Conservation (phyloP, 2,329 filamentous ascomycete genomes). For the Fusarium keratoplasticum region DNA sequence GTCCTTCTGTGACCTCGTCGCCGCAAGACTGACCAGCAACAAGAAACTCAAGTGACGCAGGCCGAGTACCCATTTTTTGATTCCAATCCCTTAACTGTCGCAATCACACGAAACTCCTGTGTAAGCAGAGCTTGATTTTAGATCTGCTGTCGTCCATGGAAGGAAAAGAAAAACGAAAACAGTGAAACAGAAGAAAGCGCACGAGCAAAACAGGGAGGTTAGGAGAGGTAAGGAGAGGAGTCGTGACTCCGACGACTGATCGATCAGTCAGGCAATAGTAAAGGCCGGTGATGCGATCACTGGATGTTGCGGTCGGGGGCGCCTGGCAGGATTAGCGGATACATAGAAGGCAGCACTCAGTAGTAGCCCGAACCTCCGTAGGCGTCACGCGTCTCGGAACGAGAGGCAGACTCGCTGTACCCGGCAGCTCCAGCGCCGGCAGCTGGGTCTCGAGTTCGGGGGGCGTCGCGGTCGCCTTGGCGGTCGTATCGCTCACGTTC, state of each 20-base stretch:
- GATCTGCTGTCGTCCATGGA: constrained; percentile 46
- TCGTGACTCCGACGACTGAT: constrained; percentile 34
- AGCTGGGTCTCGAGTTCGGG: constrained; percentile 55
- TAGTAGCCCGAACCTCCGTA: constrained; percentile 55
- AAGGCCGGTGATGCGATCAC: constrained; percentile 28
- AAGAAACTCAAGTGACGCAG: constrained; percentile 50
- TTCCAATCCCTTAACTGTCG: constrained; percentile 52
- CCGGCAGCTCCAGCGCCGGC: constrained; percentile 50
- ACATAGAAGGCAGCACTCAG: constrained; percentile 29
- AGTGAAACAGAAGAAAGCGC: constrained; percentile 44
- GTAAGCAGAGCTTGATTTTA: constrained; percentile 48
- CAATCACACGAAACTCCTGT: constrained; percentile 53
- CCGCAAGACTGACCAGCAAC: constrained; percentile 52
- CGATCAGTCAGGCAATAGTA: constrained; percentile 28
- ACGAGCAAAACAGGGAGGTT: constrained; percentile 41
- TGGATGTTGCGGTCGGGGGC: constrained; percentile 46
- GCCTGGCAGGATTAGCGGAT: constrained; percentile 48
- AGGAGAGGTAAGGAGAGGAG: constrained; percentile 45
- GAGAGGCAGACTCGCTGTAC: constrained; percentile 56
- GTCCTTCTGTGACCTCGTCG: constrained; percentile 53
- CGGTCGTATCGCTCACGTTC: constrained; percentile 64
- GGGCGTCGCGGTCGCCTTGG: constrained; percentile 54
- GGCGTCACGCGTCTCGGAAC: constrained; percentile 57
- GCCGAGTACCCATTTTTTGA: constrained; percentile 51
- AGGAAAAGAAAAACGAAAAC: constrained; percentile 43